Conservation (phyloP, 2,329 filamentous ascomycete species). For the Fusarium guadeloupense region DNA sequence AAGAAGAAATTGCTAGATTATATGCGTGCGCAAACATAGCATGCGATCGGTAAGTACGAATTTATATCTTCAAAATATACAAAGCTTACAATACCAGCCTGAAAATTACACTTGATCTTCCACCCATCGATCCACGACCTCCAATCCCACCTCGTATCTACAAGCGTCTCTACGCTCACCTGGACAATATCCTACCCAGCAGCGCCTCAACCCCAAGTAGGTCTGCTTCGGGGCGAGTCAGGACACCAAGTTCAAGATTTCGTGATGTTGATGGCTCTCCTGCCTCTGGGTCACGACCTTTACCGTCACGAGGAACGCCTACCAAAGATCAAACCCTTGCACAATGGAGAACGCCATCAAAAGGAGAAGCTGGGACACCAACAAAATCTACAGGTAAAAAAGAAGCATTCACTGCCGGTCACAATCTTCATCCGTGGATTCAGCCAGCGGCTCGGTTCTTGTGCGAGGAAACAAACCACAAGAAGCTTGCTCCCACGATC, state of each 20-base stretch:
- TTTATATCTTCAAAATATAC: no score
- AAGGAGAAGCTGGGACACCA: conserved; percentile 47
- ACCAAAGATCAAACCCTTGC: conserved; percentile 57
- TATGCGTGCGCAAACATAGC: conserved; percentile 91
- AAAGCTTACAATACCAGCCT: conserved; percentile 60
- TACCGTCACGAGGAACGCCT: conserved; percentile 56
- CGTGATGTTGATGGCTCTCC: conserved; percentile 40
- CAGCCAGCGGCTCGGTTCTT: conserved; percentile 73
- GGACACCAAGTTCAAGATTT: conserved; percentile 50
- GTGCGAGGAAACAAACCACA: conserved; percentile 66
- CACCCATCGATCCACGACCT: conserved; percentile 77
- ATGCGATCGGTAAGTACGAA: conserved; percentile 73
- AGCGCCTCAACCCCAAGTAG: conserved; percentile 47
- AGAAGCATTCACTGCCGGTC: conserved; percentile 40
- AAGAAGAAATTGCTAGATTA: conserved; percentile 86
- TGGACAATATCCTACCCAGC: conserved; percentile 74
- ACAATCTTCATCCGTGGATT: conserved; percentile 71
- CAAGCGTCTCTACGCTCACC: conserved; percentile 81
- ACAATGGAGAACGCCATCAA: conserved; percentile 52
- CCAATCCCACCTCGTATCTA: conserved; percentile 84
- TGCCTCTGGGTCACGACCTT: conserved; percentile 43
- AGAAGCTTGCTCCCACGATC: conserved; percentile 74
- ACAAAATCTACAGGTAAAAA: conserved; percentile 54
- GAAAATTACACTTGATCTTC: conserved; percentile 79
- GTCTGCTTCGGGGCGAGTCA: conserved; percentile 39